Base-by-base conservation (phyloP, 495 filamentous ascomycete genomes). In the Xylaria flabelliformis region DNA sequence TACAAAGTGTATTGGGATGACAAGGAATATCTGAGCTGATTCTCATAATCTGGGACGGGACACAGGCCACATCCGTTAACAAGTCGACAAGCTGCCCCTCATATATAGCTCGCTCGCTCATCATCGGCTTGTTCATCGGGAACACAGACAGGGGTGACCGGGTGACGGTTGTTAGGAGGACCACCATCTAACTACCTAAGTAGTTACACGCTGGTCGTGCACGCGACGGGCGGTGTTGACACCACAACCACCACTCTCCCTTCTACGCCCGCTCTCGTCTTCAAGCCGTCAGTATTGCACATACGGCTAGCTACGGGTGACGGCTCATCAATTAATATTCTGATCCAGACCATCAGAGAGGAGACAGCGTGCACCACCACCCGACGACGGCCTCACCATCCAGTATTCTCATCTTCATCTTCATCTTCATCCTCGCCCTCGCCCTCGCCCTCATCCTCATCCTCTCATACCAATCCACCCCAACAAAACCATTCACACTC, bases 171-270 rank as follows among this genome's bases (percentile, higher is more conserved):
- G 67, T 24, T 24, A 39, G 26, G 58, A 64, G 44, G 34, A 66
- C 41, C 39, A 19, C 34, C 67, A 64, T 10, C 29, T 62, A n/a
- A n/a, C n/a, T n/a, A n/a, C n/a, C n/a, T n/a, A n/a, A n/a, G n/a
- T n/a, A 48, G 64, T 68, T 64, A 58, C 71, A 73, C 71, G 70
- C 71, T 73, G 64, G 71, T 61, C 64, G 70, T 73, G 71, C 63
- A 67, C 70, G 70, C 71, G 71, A 69, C 71, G 36, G 6, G 8
- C 36, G 55, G 71, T 69, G 55, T 73, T 59, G 71, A 72, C 70
- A 67, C 64, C 71, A 67, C 70, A 65, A 42, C 71, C 71, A 68
- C 26, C 29, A 13, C 42, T 34, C 26, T 29, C 19, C 32, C 62
- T 36, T 50, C 21, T 24, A n/a, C 24, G 26, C 63, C 21, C 55